Conservation (phyloP, 371 early-diverging fungal species). For the Saksenaea vasiformis region DNA sequence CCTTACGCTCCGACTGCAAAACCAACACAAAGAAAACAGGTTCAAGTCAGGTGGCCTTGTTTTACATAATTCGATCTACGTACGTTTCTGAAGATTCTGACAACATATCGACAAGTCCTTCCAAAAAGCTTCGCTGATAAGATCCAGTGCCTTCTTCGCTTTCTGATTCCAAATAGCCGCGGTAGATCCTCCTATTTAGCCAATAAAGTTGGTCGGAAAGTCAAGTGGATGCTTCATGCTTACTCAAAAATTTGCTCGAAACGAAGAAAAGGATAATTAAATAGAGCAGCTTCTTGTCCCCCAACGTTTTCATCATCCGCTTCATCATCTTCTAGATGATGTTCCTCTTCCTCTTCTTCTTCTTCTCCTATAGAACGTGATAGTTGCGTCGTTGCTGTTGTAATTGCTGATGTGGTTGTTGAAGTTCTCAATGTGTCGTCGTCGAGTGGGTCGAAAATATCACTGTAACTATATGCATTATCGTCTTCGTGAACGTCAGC, state of each 20-base stretch:
- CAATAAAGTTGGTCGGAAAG: neutral
- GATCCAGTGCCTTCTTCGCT: neutral
- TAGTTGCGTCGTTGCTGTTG: slow-evolving; percentile 13
- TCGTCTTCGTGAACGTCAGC: neutral
- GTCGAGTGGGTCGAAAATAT: neutral
- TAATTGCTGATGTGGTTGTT: slow-evolving; percentile 24
- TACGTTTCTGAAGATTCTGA: neutral
- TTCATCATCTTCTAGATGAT: slow-evolving; percentile 5
- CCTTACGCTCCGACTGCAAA: neutral
- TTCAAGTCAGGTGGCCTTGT: neutral
- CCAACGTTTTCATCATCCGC: neutral
- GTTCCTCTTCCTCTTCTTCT: slow-evolving; percentile 5
- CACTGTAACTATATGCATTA: too few species aligned
- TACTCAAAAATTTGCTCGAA: slow-evolving; percentile 3
- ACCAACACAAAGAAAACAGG: neutral
- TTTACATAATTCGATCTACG: neutral
- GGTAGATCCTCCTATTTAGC: neutral
- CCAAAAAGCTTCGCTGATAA: neutral
- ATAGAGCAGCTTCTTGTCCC: neutral
- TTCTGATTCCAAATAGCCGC: neutral
- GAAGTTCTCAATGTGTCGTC: slow-evolving; percentile 4
- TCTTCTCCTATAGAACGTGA: slow-evolving; percentile 6
- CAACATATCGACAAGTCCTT: neutral
- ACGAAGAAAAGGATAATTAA: neutral
- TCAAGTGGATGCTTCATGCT: neutral